A percentile compares a stretch with the other conserved stretches of the same genome.
Conservation (phyloP, 1,284 basidiomycete species). For the Porodaedalea pini region DNA sequence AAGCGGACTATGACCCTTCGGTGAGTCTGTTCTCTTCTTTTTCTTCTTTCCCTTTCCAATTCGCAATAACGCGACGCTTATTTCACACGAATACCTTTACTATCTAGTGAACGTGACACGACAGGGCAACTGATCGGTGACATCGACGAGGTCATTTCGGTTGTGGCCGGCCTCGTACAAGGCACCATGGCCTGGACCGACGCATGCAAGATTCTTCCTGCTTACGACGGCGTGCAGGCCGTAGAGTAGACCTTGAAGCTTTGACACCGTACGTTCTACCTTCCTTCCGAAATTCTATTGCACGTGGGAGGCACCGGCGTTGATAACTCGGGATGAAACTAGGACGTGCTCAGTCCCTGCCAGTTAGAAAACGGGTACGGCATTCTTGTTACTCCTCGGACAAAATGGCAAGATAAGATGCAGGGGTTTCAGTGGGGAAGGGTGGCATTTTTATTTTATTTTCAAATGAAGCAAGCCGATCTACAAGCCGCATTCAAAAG, state of each 20-base stretch:
- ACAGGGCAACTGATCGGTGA: slow-evolving; percentile 91
- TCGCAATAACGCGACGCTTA: neutral
- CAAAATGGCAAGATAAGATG: neutral
- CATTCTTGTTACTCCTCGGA: neutral
- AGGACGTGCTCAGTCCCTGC: no score
- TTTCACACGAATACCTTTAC: neutral
- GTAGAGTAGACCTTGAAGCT: slow-evolving; percentile 41
- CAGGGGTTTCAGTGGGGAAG: neutral
- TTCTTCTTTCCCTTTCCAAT: neutral
- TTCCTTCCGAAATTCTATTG: neutral
- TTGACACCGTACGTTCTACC: neutral
- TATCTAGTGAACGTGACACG: slow-evolving; percentile 85
- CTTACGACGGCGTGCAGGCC: slow-evolving; percentile 90
- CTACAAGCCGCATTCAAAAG: neutral
- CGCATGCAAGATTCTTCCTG: slow-evolving; percentile 70
- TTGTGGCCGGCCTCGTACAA: slow-evolving; percentile 74
- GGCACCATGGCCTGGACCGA: slow-evolving; percentile 76
- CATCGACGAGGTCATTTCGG: slow-evolving; percentile 85
- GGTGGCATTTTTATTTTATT: neutral
- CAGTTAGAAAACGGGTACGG: neutral
- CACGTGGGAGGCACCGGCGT: neutral
- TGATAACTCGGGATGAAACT: neutral
- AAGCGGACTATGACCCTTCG: slow-evolving; percentile 88
- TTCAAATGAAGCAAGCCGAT: neutral
- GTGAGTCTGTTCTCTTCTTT: slow-evolving; percentile 40